Base-by-base conservation (phyloP, 1,284 basidiomycete genomes). In the Afroboletus lepidellus region DNA sequence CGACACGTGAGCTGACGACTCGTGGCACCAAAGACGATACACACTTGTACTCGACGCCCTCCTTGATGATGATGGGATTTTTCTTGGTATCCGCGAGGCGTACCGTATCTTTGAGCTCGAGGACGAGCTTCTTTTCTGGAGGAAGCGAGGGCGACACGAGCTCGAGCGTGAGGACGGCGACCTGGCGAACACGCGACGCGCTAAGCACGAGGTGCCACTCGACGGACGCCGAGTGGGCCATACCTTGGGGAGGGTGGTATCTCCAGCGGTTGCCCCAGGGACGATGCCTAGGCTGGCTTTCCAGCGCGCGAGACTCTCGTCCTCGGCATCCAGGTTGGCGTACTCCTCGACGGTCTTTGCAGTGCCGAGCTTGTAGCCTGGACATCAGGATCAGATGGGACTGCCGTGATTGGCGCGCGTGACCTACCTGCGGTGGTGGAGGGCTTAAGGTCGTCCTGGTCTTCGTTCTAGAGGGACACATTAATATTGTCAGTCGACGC, bases 241-340 rank as follows among this genome's bases (percentile, higher is more conserved):
- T 56, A 86, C 89, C 79, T 88, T 89, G 54, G 90, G 86, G 15
- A 80, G 83, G 60, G 56, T 70, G 21, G 75, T 72, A 42, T 71
- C 63, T 23, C 65, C 70, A 6, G 59, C 46, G 23, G 72, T 45
- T 16, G 63, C 76, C 47, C 79, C 84, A 21, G 85, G 78, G 43
- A 79, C 80, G 59, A 95, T 85, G 49, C 94, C 94, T 32, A 96
- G 78, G 56, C 87, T 93, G 23, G 90, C 91, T 69, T 95, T 95
- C 92, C 92, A 95, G 57, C 91, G 85, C 15, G 82, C 81, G 65
- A 91, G 75, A 69, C 87, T 91, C 70, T 94, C 91, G 69, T 95
- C 92, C 55, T 89, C 77, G 12, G 87, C 88, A 70, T 94, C 92
- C 49, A 94, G 80, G 41, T 84, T 72, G 15, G 82, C 83, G 53